Percentiles rank a stretch among this genome's conserved stretches.
phyloP scores from a whole-genome alignment of 176 grass and related monocot species.

The Cenchrus fungigraminus region DNA sequence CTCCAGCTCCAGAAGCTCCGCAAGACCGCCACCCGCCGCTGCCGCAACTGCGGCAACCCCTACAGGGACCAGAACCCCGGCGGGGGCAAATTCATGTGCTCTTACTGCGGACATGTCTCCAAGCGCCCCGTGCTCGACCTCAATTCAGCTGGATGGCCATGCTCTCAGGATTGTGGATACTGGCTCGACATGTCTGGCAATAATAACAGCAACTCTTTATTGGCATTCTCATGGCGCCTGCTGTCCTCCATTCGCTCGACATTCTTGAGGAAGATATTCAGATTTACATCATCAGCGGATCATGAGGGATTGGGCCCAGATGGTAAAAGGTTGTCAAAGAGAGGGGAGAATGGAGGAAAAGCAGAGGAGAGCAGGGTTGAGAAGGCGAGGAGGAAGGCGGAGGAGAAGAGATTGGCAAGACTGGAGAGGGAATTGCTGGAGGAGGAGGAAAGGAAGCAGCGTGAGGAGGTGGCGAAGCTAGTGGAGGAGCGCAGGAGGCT shows the following conservation, averaged over 20 bases:
- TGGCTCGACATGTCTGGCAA: conserved; percentile 53
- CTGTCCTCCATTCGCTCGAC: conserved; percentile 36
- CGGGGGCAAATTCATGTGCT: conserved; percentile 92
- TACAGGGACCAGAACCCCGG: conserved; percentile 96
- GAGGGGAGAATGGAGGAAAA: conserved; percentile 65
- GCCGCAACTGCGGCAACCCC: conserved; percentile 87
- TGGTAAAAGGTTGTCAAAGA: conserved; percentile 54
- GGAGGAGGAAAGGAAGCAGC: conserved; percentile 96
- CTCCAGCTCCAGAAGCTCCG: conserved; percentile 85
- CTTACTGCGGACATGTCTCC: conserved; percentile 85
- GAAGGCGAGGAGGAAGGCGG: conserved; percentile 83
- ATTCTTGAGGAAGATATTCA: conserved; percentile 62
- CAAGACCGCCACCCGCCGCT: conserved; percentile 82
- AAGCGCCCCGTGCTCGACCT: conserved; percentile 86
- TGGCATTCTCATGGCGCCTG: conserved; percentile 54
- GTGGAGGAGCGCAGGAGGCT: conserved; percentile 91
- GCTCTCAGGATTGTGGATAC: conserved; percentile 72
- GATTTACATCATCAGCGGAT: conserved; percentile 54
- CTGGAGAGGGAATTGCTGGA: conserved; percentile 95
- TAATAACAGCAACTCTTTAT: conserved; percentile 48
- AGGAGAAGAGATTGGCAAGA: conserved; percentile 82
- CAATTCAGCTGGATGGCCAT: conserved; percentile 60
- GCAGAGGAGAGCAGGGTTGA: conserved; percentile 73
- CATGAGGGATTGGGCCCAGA: conserved; percentile 36
- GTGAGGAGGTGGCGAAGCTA: conserved; percentile 84